Evolutionary conservation across 352 stramenopile genomes (phyloP).

Genomic region (Globisporangium irregulare): DNA sequence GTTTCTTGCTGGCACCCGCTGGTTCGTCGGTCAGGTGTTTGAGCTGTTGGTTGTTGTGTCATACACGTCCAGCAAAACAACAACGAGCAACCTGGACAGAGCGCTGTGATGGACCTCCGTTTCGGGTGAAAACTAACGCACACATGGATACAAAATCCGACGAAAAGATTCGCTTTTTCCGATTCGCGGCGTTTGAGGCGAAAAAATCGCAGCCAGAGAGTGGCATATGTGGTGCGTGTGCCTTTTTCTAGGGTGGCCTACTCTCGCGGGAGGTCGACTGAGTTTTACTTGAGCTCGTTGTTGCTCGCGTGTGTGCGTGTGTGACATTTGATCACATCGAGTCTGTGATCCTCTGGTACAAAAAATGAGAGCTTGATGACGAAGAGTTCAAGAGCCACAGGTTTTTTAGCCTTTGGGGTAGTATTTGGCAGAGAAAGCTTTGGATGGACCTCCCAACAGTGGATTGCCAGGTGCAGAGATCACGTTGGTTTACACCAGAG

Average conservation of each 20-base stretch:
- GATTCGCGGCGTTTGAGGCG: background rate
- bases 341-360: too few relatives aligned
- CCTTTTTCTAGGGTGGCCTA: background rate
- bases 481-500: too few relatives aligned
- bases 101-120: background rate
- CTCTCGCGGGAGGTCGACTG: too few relatives aligned
- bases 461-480: too few relatives aligned
- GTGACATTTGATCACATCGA: too few relatives aligned
- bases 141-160: constrained; percentile 6
- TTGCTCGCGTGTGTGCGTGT: too few relatives aligned
- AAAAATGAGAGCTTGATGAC: too few relatives aligned
- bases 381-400: too few relatives aligned
- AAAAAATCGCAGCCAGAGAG: background rate
- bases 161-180: background rate
- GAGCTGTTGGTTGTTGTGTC: background rate
- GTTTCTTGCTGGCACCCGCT: background rate
- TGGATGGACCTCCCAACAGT: too few relatives aligned
- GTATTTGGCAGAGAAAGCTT: too few relatives aligned
- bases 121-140: background rate
- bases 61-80: background rate
- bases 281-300: too few relatives aligned
- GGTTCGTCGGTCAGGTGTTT: background rate
- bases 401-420: too few relatives aligned
- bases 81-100: background rate
- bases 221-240: background rate